A percentile compares a stretch with the other conserved stretches of the same genome.
These are phyloP conservation scores for Lathyrus oleraceus DNA, from an alignment of 306 rosid species.

Conservation along the genomic window DNA sequence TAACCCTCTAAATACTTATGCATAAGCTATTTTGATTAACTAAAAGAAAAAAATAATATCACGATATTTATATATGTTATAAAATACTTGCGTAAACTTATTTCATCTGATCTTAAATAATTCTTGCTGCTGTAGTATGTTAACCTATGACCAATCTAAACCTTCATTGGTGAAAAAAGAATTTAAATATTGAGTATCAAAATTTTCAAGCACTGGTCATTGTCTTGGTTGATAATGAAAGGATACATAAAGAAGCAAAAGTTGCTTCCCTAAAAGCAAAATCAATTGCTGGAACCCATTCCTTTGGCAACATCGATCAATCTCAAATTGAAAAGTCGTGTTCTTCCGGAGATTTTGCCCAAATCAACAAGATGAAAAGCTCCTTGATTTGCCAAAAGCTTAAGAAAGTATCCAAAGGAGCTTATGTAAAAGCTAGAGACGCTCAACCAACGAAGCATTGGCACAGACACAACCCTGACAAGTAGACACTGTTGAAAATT, in stretches of 20 bases:
- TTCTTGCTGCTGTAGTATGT: neutral
- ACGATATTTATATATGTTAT: too few species aligned
- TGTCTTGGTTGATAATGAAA: conserved; percentile 19
- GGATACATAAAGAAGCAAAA: conserved; percentile 1
- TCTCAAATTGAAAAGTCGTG: conserved; percentile 19
- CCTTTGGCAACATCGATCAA: conserved; percentile 17
- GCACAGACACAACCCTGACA: neutral
- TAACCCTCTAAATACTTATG: too few species aligned
- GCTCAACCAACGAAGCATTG: neutral
- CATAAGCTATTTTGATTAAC: too few species aligned
- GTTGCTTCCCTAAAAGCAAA: conserved; percentile 10
- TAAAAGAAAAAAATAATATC: too few species aligned
- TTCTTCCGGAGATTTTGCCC: neutral
- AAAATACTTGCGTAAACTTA: neutral
- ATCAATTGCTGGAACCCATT: conserved; percentile 26
- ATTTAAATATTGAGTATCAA: neutral
- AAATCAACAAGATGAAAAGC: neutral
- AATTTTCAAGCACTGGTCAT: neutral
- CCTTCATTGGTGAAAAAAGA: neutral
- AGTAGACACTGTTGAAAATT: neutral
- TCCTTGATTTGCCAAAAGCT: conserved; percentile 7
- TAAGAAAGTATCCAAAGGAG: neutral
- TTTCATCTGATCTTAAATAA: conserved; percentile 2
- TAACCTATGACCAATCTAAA: conserved; percentile 16
- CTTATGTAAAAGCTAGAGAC: neutral